These are phyloP conservation scores for Euphorbia pulcherrima DNA, from an alignment of 345 rosid species.

Conservation along the genomic window DNA sequence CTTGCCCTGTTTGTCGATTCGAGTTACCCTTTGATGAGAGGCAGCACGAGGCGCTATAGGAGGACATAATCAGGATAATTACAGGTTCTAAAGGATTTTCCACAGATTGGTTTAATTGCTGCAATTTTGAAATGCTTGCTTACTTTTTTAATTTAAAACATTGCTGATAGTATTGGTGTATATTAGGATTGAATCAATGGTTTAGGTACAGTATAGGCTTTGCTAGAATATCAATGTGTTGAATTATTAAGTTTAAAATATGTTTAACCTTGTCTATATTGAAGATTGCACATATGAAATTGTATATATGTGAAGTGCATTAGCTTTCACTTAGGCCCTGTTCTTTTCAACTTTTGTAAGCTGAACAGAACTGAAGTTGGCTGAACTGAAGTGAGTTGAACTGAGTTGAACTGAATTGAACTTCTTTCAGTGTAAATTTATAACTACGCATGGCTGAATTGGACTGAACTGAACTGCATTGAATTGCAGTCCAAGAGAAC, in stretches of 20 bases:
- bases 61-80: neutral
- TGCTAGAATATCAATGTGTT: too few relatives aligned
- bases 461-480: too few relatives aligned
- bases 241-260: too few relatives aligned
- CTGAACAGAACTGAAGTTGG: too few relatives aligned
- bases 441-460: too few relatives aligned
- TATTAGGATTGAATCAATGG: conserved; percentile 3
- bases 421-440: too few relatives aligned
- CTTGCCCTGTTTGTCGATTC: conserved; percentile 20
- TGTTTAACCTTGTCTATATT: too few relatives aligned
- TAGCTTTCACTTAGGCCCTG: too few relatives aligned
- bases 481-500: too few relatives aligned
- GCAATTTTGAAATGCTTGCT: conserved; percentile 27
- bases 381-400: too few relatives aligned
- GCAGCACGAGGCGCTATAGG: conserved; percentile 5
- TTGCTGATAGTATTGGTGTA: neutral
- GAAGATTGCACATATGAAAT: neutral
- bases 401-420: too few relatives aligned
- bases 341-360: too few relatives aligned
- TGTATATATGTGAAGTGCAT: neutral
- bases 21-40: conserved; percentile 42
- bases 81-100: conserved; percentile 8
- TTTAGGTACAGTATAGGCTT: neutral
- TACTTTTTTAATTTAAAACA: neutral
- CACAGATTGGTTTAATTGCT: conserved; percentile 24